A percentile compares a stretch with the other conserved stretches of the same genome.
Evolutionary conservation across 106 monocot species (phyloP).

Genomic region (Dendrobium nobile): DNA sequence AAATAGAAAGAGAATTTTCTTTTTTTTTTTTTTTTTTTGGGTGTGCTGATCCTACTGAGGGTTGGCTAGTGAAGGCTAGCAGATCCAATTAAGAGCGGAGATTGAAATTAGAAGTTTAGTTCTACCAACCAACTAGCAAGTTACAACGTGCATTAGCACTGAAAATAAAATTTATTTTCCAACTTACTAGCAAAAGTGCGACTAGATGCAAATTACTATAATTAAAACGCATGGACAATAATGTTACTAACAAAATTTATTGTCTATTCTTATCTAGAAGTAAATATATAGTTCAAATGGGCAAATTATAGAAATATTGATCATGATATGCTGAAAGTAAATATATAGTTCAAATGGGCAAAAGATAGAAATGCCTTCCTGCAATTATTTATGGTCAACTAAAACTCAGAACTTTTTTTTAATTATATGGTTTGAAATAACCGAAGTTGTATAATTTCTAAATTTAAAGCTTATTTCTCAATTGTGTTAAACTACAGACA

Average conservation of each 20-base stretch:
- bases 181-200: background rate
- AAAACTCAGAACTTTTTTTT: background rate
- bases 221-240: background rate
- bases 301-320: background rate
- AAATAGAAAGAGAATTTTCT: too few relatives aligned
- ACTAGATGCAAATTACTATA: background rate
- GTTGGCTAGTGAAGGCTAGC: too few relatives aligned
- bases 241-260: background rate
- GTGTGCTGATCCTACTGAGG: too few relatives aligned
- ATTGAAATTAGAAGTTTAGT: too few relatives aligned
- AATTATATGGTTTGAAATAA: background rate
- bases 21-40: too few relatives aligned
- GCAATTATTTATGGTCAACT: background rate
- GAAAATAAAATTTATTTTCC: background rate
- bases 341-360: background rate
- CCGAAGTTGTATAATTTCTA: too few relatives aligned
- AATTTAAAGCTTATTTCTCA: too few relatives aligned
- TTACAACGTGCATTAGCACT: background rate
- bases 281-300: background rate
- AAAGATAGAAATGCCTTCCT: background rate
- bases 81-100: too few relatives aligned
- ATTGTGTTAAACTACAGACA: too few relatives aligned
- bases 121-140: too few relatives aligned
- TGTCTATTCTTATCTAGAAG: background rate
- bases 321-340: background rate